A percentile compares a stretch with the other conserved stretches of the same genome.
Evolutionary conservation across 257 asterid genomes (phyloP).

Genomic region (Craterostigma plantagineum): DNA sequence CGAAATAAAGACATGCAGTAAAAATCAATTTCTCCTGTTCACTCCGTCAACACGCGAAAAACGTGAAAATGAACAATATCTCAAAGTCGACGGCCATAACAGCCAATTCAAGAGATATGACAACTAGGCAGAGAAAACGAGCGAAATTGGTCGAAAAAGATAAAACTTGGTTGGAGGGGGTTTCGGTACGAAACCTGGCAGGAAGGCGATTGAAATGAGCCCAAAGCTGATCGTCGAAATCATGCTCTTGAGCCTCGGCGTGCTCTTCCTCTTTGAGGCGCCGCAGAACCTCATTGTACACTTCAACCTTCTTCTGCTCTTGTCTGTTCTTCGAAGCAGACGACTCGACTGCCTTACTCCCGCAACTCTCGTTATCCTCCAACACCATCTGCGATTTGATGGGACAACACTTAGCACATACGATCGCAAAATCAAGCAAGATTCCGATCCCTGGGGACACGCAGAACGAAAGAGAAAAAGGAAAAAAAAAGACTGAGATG

Average conservation of each 20-base stretch:
- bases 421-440: too few relatives aligned
- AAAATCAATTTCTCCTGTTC: too few relatives aligned
- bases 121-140: not conserved
- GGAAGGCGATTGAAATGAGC: constrained; percentile 90
- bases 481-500: too few relatives aligned
- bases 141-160: not conserved
- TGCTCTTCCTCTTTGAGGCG: constrained; percentile 57
- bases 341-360: constrained; percentile 59
- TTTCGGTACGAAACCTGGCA: constrained; percentile 28
- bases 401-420: too few relatives aligned
- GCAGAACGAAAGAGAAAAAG: too few relatives aligned
- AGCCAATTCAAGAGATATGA: not conserved
- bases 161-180: not conserved
- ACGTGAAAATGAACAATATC: not conserved
- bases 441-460: too few relatives aligned
- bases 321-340: constrained; percentile 23
- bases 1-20: too few relatives aligned
- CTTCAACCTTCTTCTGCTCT: constrained; percentile 53
- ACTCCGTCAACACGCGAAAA: not conserved
- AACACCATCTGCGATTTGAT: constrained; percentile 39
- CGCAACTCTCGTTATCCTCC: constrained; percentile 71
- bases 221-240: constrained; percentile 77
- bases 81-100: not conserved
- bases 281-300: constrained; percentile 78
- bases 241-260: constrained; percentile 54